Conservation (phyloP, 306 rosid genomes). For the Medicago arabica region DNA sequence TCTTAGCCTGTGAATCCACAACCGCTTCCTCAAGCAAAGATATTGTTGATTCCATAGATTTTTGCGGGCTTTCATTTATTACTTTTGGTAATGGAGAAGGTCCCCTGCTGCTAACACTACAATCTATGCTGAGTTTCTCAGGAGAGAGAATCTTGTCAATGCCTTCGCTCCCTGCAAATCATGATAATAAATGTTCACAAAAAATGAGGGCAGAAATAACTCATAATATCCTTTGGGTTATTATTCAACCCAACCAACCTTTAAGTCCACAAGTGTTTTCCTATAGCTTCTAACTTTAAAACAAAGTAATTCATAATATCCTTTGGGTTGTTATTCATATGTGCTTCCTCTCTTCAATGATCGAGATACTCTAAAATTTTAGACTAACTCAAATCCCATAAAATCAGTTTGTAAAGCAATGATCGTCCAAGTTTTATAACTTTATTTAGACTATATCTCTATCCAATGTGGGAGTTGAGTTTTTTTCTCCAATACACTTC, state of each 20-base stretch:
- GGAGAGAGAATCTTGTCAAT: slow-evolving; percentile 74
- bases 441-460: neutral
- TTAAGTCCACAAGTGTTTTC: slow-evolving; percentile 7
- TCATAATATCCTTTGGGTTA: too few relatives aligned
- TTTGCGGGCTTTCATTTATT: slow-evolving; percentile 48
- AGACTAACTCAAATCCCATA: neutral
- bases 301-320: neutral
- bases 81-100: slow-evolving; percentile 47
- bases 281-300: neutral
- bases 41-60: slow-evolving; percentile 59
- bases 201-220: neutral
- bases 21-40: slow-evolving; percentile 72
- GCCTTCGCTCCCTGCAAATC: slow-evolving; percentile 81
- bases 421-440: neutral
- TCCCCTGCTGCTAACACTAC: slow-evolving; percentile 43
- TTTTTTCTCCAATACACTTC: neutral
- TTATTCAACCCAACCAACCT: slow-evolving; percentile 4
- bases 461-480: neutral
- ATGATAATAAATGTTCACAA: slow-evolving; percentile 23
- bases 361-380: neutral
- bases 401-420: neutral
- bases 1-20: slow-evolving; percentile 65
- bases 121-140: slow-evolving; percentile 54
- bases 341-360: neutral
- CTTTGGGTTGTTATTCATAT: neutral